Evolutionary conservation across 2,329 filamentous ascomycete genomes (phyloP).

Genomic region (Metarhizium anisopliae): DNA sequence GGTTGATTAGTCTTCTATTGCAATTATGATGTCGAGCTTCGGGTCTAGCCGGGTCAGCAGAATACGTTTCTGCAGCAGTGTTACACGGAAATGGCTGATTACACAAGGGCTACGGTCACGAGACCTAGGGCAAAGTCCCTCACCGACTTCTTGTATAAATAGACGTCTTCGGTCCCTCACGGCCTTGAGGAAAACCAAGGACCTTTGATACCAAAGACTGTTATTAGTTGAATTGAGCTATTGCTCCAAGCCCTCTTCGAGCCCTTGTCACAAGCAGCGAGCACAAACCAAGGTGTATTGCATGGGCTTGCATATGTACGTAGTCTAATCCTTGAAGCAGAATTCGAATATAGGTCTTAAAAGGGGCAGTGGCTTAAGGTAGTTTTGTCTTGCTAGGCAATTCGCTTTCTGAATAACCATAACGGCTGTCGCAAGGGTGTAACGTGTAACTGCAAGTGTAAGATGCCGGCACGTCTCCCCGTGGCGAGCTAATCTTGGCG

Average conservation of each 20-base stretch:
- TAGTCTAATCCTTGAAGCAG: constrained; percentile 30
- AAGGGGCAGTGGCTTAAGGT: constrained; percentile 13
- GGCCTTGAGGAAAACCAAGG: too few species aligned
- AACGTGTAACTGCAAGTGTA: constrained; percentile 28
- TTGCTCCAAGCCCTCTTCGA: too few species aligned
- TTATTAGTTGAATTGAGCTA: too few species aligned
- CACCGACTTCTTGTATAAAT: too few species aligned
- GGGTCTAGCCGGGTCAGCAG: constrained; percentile 8
- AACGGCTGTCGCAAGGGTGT: constrained; percentile 28
- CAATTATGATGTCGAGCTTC: constrained; percentile 15
- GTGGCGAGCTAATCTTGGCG: constrained; percentile 19
- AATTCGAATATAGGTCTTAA: constrained; percentile 24
- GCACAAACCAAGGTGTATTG: constrained; percentile 33
- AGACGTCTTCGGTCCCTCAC: too few species aligned
- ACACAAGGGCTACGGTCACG: too few species aligned
- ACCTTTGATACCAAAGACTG: too few species aligned
- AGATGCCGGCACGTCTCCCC: constrained; percentile 18
- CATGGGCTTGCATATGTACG: constrained; percentile 30
- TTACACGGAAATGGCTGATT: too few species aligned
- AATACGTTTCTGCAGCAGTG: neutral
- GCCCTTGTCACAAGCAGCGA: too few species aligned
- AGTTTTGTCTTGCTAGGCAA: constrained; percentile 19
- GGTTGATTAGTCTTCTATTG: constrained; percentile 12
- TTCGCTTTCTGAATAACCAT: constrained; percentile 25
- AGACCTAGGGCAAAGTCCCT: too few species aligned